Conservation (phyloP, 129 eudicot genomes). For the Daucus carota region DH1_v3.0 NC_030386.2:27889501-27890000, state of each 20-base stretch:
- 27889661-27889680: conserved; percentile 37
- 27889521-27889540: conserved; percentile 34
- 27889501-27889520: conserved; percentile 15
- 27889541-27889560: conserved; percentile 32
- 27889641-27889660: conserved; percentile 37
- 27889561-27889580: conserved; percentile 36
- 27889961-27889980: conserved; percentile 45
- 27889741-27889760: neutral
- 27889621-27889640: conserved; percentile 18
- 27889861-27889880: neutral
- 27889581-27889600: conserved; percentile 21
- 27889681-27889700: conserved; percentile 36
- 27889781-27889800: neutral
- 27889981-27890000: conserved; percentile 24
- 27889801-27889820: neutral
- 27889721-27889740: neutral
- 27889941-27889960: neutral
- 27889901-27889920: no score
- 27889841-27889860: neutral
- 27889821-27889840: neutral
- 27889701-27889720: conserved; percentile 28
- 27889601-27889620: conserved; percentile 34
- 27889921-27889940: neutral
- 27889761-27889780: neutral
- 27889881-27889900: neutral